Evolutionary conservation across 169 alveolate genomes (phyloP).

Genomic region (Plasmodium ovale): DNA sequence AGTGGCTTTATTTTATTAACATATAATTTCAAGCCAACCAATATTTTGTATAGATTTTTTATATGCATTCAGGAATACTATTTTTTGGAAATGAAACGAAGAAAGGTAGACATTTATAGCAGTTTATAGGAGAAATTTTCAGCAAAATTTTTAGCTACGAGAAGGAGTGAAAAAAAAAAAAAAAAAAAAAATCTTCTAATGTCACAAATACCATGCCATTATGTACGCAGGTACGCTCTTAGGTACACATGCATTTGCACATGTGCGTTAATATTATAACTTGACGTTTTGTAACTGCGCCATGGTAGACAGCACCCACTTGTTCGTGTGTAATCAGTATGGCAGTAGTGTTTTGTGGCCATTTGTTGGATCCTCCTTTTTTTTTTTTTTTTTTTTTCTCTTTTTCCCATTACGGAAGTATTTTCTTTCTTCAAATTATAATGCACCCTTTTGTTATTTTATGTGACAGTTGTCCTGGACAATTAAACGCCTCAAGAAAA

Average conservation of each 20-base stretch:
- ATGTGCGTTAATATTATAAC: too few species aligned
- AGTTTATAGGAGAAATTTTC: neutral
- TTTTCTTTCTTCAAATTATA: too few species aligned
- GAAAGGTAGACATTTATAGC: constrained; percentile 24
- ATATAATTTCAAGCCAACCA: constrained; percentile 71
- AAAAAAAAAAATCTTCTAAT: neutral
- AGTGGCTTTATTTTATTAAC: constrained; percentile 60
- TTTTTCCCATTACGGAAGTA: too few species aligned
- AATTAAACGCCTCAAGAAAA: neutral
- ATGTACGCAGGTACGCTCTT: neutral
- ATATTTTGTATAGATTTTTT: constrained; percentile 46
- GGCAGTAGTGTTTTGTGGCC: too few species aligned
- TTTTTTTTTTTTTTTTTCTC: neutral
- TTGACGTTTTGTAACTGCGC: too few species aligned
- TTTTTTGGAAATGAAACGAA: constrained; percentile 11
- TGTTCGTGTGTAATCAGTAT: too few species aligned
- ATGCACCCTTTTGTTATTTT: too few species aligned
- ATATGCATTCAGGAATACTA: constrained; percentile 56
- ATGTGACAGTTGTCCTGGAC: too few species aligned
- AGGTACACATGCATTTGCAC: neutral
- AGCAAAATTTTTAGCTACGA: too few species aligned
- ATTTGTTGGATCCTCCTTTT: neutral
- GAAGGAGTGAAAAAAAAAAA: too few species aligned
- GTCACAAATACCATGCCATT: neutral
- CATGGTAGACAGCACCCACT: too few species aligned